These are phyloP conservation scores for Trametes sp. DNA, from an alignment of 1,284 basidiomycete genomes.

Conservation along the genomic window DNA sequence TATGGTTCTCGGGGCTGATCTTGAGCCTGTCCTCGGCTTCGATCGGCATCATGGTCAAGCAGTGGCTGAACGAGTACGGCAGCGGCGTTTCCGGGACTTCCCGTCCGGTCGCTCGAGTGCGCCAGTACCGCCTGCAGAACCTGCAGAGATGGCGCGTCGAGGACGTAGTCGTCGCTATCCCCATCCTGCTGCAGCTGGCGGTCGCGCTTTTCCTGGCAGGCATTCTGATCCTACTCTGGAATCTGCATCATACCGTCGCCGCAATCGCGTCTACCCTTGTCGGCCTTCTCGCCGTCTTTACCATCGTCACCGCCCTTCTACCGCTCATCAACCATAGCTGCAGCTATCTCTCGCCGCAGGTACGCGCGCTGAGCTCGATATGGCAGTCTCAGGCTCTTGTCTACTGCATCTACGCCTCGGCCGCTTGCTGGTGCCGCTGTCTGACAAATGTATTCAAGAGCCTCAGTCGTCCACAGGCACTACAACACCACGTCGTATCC, in stretches of 20 bases:
- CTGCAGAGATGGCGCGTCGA: slow-evolving; percentile 23
- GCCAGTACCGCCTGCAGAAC: slow-evolving; percentile 22
- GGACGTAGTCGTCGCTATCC: slow-evolving; percentile 20
- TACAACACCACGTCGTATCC: too few species aligned
- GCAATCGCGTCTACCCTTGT: slow-evolving; percentile 1
- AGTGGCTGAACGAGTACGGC: slow-evolving; percentile 26
- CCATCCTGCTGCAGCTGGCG: slow-evolving; percentile 24
- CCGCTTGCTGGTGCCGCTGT: too few species aligned
- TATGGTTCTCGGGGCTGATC: slow-evolving; percentile 29
- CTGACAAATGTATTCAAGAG: too few species aligned
- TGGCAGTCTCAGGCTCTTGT: neutral
- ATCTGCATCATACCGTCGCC: slow-evolving; percentile 19
- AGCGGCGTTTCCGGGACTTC: slow-evolving; percentile 8
- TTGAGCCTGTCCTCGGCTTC: slow-evolving; percentile 23
- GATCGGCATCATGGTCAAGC: slow-evolving; percentile 27
- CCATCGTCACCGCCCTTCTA: slow-evolving; percentile 7
- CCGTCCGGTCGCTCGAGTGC: slow-evolving; percentile 19
- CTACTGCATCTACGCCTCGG: too few species aligned
- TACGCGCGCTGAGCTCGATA: neutral
- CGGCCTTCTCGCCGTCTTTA: neutral
- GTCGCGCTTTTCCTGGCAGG: slow-evolving; percentile 26
- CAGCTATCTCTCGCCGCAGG: neutral
- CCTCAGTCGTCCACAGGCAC: too few species aligned
- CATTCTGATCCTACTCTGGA: slow-evolving; percentile 23
- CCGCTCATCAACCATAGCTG: slow-evolving; percentile 2